Evolutionary conservation across 2,329 filamentous ascomycete species (phyloP), one percentile per base, ranked within the genome.

Genomic region (Plectosphaerella sp.): DNA sequence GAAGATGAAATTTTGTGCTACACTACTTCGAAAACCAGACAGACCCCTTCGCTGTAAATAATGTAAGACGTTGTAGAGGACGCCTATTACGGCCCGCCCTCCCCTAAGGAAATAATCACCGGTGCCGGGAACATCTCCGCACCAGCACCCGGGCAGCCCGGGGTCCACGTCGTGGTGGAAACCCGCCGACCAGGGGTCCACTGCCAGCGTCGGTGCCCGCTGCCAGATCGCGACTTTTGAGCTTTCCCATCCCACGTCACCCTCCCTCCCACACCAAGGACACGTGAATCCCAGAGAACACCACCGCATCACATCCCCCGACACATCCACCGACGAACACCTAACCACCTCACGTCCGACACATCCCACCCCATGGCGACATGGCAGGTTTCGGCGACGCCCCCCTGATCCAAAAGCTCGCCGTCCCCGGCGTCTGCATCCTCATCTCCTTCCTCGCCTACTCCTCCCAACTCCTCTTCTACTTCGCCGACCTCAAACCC

Each of bases 381-480:
- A 75, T 75, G 72, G 70, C 72, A 50, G 72, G 71, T 67, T 57
- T 73, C 64, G 64, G 66, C 61, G 64, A 70, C 54, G 67, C 72
- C 62, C 66, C 71, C 51, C 60, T 72, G 43, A 61, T 83, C 54
- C 76, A 79, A 61, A 67, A 69, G 48, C 72, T 91, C 49, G 86
- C 87, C 53, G 80, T 91, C n/a, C 87, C 87, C 14, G 79, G 75
- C 53, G 87, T 88, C 45, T 83, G 83, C 57, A 51, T 75, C 8
- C 71, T 93, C 14, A 87, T 92, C 54, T 64, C 72, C 50, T 89
- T 91, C 64, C 78, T 92, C 4, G 81, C 83, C 55, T 90, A 87
- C 72, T 79, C 81, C 47, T 87, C 89, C 5, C 89, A 93, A 69
- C 79, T 76, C 64, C 74, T 93, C 46, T 88, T 93, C 66, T 68